Percentiles rank a stretch among this genome's conserved stretches.
Evolutionary conservation across 2,329 filamentous ascomycete species (phyloP).

Genomic region (Dactylellina drechsleri): DNA sequence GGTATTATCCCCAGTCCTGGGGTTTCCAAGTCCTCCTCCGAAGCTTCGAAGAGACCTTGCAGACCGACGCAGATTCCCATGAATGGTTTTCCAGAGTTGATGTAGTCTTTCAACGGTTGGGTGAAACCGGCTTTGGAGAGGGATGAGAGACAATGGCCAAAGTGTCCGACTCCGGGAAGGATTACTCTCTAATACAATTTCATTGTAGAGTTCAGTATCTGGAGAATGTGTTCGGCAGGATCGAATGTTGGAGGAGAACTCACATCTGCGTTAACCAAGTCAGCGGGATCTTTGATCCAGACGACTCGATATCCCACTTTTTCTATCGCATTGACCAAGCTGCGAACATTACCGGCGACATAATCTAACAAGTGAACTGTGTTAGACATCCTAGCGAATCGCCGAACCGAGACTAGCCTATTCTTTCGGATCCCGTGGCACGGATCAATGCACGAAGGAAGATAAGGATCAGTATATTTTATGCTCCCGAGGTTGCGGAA

Average conservation of each 20-base stretch:
- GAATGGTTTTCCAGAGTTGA: constrained; percentile 91
- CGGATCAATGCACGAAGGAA: not conserved
- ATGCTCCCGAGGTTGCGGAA: not conserved
- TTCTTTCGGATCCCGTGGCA: not conserved
- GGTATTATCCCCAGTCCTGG: constrained; percentile 80
- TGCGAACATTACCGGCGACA: constrained; percentile 94
- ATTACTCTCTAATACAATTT: constrained; percentile 69
- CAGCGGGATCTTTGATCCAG: constrained; percentile 86
- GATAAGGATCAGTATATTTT: not conserved
- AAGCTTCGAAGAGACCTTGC: constrained; percentile 88
- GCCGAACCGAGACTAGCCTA: too few species aligned
- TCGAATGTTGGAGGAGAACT: constrained; percentile 55
- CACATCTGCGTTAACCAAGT: constrained; percentile 87
- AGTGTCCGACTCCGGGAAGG: constrained; percentile 94
- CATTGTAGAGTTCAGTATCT: not conserved
- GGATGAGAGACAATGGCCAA: constrained; percentile 91
- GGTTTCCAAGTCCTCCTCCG: constrained; percentile 77
- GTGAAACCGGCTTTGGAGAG: constrained; percentile 83
- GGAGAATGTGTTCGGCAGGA: not conserved
- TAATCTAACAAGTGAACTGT: constrained; percentile 71
- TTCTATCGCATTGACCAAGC: constrained; percentile 96
- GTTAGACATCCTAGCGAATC: constrained; percentile 31
- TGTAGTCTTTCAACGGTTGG: constrained; percentile 82
- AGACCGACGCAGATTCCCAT: constrained; percentile 97
- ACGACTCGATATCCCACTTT: constrained; percentile 92